A percentile compares a stretch with the other conserved stretches of the same genome.
phyloP scores from a whole-genome alignment of 1,284 basidiomycete species.

The Fomes fomentarius region DNA sequence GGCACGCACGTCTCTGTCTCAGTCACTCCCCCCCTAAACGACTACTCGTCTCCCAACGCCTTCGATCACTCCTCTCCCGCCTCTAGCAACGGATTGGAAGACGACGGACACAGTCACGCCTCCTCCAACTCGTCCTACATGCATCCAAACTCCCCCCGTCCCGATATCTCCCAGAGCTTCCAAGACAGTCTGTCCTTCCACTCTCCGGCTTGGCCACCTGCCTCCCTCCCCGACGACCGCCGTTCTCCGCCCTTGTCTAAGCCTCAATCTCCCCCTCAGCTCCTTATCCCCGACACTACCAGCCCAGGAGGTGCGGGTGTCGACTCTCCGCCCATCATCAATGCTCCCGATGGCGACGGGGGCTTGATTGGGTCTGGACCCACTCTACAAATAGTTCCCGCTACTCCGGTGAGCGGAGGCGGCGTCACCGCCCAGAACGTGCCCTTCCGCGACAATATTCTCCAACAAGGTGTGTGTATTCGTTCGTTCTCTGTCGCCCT shows the following conservation, averaged over 20 bases:
- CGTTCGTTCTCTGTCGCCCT: too few relatives aligned
- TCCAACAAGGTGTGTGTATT: conserved; percentile 57
- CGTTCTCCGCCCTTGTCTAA: conserved; percentile 50
- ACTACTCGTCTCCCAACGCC: conserved; percentile 42
- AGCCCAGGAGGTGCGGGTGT: conserved; percentile 33
- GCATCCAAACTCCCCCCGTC: conserved; percentile 50
- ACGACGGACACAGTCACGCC: conserved; percentile 54
- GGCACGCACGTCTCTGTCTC: conserved; percentile 44
- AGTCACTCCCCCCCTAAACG: conserved; percentile 40
- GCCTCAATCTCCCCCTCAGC: conserved; percentile 67
- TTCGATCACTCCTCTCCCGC: conserved; percentile 65
- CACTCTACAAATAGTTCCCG: conserved; percentile 75
- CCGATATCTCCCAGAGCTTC: conserved; percentile 60
- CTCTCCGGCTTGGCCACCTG: conserved; percentile 59
- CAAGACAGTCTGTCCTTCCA: conserved; percentile 59
- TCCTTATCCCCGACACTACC: conserved; percentile 61
- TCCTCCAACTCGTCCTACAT: conserved; percentile 67
- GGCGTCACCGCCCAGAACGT: conserved; percentile 47
- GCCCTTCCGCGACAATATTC: conserved; percentile 52
- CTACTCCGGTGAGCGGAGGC: conserved; percentile 75
- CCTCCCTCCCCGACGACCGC: conserved; percentile 51
- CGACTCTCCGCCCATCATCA: conserved; percentile 56
- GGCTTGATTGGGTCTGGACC: conserved; percentile 53
- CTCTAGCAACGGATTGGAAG: conserved; percentile 57
- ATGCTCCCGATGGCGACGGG: conserved; percentile 67